phyloP scores from a whole-genome alignment of 352 stramenopile species.

The Phytophthora idaei region DNA sequence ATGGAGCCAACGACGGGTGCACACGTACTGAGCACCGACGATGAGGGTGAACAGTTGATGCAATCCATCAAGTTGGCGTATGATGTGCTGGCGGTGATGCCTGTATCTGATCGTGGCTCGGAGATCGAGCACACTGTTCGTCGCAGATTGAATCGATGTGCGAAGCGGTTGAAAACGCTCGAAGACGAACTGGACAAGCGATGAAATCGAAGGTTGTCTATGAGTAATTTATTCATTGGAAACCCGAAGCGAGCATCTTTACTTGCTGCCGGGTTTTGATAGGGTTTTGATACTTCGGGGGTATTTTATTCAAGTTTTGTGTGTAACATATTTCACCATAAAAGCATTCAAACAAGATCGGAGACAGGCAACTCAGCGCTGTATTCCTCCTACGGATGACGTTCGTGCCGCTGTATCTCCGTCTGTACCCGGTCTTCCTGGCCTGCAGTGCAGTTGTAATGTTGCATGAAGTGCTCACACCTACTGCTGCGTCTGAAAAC shows the following conservation, averaged over 20 bases:
- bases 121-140: slow-evolving; percentile 21
- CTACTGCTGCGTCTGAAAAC: not conserved
- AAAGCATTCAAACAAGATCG: slow-evolving; percentile 4
- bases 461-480: not conserved
- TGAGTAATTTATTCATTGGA: not conserved
- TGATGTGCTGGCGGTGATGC: slow-evolving; percentile 14
- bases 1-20: too few relatives aligned
- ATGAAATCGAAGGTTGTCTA: not conserved
- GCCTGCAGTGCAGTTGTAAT: slow-evolving; percentile 31
- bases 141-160: slow-evolving; percentile 11
- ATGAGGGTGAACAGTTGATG: slow-evolving; percentile 17
- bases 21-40: not conserved
- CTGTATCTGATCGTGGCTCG: slow-evolving; percentile 3
- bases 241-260: too few relatives aligned
- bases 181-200: slow-evolving; percentile 13
- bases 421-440: slow-evolving; percentile 46
- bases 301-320: too few relatives aligned
- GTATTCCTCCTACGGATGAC: slow-evolving; percentile 6
- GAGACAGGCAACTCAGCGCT: not conserved
- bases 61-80: slow-evolving; percentile 22
- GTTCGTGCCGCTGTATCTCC: slow-evolving; percentile 18
- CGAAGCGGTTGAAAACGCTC: slow-evolving; percentile 16
- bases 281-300: too few relatives aligned
- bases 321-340: too few relatives aligned
- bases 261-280: too few relatives aligned